Percentiles rank a stretch among this genome's conserved stretches.
phyloP scores from a whole-genome alignment of 2,329 filamentous ascomycete genomes.

The Aureobasidium sp. region DNA sequence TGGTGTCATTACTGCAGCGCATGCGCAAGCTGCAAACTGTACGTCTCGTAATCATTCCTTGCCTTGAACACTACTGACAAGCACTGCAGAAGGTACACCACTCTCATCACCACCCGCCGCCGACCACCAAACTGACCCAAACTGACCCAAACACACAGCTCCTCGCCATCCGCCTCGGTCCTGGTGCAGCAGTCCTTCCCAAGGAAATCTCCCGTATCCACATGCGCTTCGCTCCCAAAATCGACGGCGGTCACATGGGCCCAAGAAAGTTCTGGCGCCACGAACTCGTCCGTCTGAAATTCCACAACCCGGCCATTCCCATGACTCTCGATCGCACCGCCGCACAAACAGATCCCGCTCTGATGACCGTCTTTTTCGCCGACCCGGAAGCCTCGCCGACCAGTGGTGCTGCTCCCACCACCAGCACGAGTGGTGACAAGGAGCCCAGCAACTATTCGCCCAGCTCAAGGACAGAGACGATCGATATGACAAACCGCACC shows the following conservation, averaged over 20 bases:
- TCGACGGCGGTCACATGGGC: conserved; percentile 62
- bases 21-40: conserved; percentile 68
- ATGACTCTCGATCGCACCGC: conserved; percentile 70
- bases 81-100: conserved; percentile 15
- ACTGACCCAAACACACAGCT: conserved; percentile 44
- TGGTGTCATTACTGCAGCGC: conserved; percentile 56
- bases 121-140: conserved; percentile 21
- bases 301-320: conserved; percentile 76
- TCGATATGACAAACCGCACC: conserved; percentile 53
- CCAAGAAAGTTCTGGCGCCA: conserved; percentile 81
- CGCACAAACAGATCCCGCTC: conserved; percentile 49
- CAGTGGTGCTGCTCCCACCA: conserved; percentile 19
- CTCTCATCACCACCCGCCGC: background rate
- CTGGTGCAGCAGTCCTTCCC: conserved; percentile 75
- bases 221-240: conserved; percentile 58
- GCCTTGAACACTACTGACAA: background rate
- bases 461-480: conserved; percentile 31
- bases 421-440: conserved; percentile 23
- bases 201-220: conserved; percentile 66
- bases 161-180: conserved; percentile 66
- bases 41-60: conserved; percentile 29
- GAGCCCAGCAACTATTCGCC: conserved; percentile 26
- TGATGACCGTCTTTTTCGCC: conserved; percentile 57
- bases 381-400: conserved; percentile 25
- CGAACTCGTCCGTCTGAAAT: conserved; percentile 81